Evolutionary conservation across 2,329 filamentous ascomycete genomes (phyloP).

Genomic region (Xylaria sp.): DNA sequence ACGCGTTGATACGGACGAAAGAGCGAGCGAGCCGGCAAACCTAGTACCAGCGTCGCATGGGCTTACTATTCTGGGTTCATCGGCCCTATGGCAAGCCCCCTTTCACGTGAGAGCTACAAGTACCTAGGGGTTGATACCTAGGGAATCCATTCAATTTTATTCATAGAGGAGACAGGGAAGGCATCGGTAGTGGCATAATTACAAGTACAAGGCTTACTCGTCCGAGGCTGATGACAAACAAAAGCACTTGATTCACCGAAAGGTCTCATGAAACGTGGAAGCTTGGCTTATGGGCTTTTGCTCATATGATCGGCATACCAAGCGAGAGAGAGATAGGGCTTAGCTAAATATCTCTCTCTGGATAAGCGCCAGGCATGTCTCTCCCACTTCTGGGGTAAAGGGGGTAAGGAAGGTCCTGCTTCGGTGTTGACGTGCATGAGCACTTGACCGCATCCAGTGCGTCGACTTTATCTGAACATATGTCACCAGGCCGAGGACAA

Average conservation of each 20-base stretch:
- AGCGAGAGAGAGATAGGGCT: constrained; percentile 3
- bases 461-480: constrained; percentile 5
- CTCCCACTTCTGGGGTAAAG: constrained; percentile 3
- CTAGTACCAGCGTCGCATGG: constrained; percentile 4
- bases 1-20: constrained; percentile 5
- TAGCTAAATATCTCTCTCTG: constrained; percentile 4
- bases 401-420: not conserved
- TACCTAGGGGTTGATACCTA: not conserved
- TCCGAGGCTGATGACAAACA: constrained; percentile 8
- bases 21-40: not conserved
- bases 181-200: not conserved
- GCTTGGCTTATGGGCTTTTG: constrained; percentile 8
- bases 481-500: constrained; percentile 20
- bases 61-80: constrained; percentile 17
- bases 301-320: constrained; percentile 22
- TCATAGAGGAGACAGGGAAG: not conserved
- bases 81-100: constrained; percentile 13
- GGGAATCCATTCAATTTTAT: not conserved
- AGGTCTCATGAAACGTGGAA: constrained; percentile 18
- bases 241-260: not conserved
- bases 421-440: constrained; percentile 21
- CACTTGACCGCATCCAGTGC: constrained; percentile 22
- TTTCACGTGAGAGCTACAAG: constrained; percentile 1
- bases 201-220: not conserved
- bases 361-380: not conserved